These are phyloP conservation scores for Epichloe bromicola DNA, from an alignment of 2,329 filamentous ascomycete genomes.

Conservation along the genomic window DNA sequence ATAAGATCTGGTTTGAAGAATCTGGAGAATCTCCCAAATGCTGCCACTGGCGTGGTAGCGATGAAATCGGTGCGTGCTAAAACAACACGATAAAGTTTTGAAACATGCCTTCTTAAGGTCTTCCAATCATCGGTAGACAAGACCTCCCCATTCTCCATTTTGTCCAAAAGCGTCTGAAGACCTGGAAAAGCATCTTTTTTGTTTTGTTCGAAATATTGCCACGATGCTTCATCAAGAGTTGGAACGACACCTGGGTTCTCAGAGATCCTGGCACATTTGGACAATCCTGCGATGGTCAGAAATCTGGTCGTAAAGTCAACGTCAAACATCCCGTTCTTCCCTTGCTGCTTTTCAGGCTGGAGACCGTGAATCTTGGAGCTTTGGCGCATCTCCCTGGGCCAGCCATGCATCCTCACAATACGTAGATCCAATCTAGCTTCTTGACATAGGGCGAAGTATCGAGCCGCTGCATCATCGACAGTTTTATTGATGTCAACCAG, in stretches of 20 bases:
- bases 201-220: constrained; percentile 25
- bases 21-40: constrained; percentile 22
- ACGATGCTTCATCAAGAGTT: constrained; percentile 30
- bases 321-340: not conserved
- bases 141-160: constrained; percentile 16
- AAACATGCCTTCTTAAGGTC: constrained; percentile 18
- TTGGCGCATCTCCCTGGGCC: constrained; percentile 23
- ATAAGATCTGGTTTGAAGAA: constrained; percentile 71
- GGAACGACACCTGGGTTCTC: constrained; percentile 18
- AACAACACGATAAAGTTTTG: constrained; percentile 25
- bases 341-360: not conserved
- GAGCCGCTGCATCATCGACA: constrained; percentile 30
- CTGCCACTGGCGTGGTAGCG: constrained; percentile 32
- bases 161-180: constrained; percentile 24
- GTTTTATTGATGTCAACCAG: constrained; percentile 35
- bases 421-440: constrained; percentile 20
- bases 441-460: constrained; percentile 25
- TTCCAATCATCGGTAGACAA: constrained; percentile 16
- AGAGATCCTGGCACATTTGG: constrained; percentile 6
- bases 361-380: constrained; percentile 17
- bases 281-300: constrained; percentile 15
- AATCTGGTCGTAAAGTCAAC: constrained; percentile 25
- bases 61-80: constrained; percentile 29
- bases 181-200: constrained; percentile 18
- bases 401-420: constrained; percentile 28